Evolutionary conservation across 2,329 filamentous ascomycete species (phyloP), one percentile per base, ranked within the genome.

Genomic region (Lasiodiplodia sp.): DNA sequence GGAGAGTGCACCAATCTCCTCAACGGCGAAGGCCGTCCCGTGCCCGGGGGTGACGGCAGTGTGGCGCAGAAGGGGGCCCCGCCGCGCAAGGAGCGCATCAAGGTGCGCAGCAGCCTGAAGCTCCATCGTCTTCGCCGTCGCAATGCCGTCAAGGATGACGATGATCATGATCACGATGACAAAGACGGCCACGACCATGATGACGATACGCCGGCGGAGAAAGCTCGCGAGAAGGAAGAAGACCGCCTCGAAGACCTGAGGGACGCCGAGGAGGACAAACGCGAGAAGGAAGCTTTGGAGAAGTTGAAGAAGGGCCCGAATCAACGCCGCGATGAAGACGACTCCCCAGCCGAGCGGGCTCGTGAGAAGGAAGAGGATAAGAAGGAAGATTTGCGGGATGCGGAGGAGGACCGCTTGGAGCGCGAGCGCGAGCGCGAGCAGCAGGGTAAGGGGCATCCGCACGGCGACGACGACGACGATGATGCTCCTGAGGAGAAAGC

Each of bases 401-500:
- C 56, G 7, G 34, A 58, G 37, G 37, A 60, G 57, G 34, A 38
- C 62, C 40, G 64, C 47, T 55, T 40, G 28, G 64, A 57, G 51
- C 38, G 64, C 6, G 37, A 38, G 28, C 38, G 28, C 37, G 52
- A 60, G 57, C 31, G 53, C 23, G 64, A 28, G 23, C 7, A 34
- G 10, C 11, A 53, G 51, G 23, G 12, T 12, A 18, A 56, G 53
- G 53, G 53, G 7, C 28, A 18, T 18, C 21, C 28, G 4, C 28
- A 3, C 28, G 14, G 18, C 31, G 34, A 56, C 3, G 7, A 34
- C 16, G 53, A 56, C n/a, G 31, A 21, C 7, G 53, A 56, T 12
- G 31, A 38, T 4, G n/a, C 28, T 4, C 16, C 28, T 4, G 31
- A 37, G 1, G 53, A 56, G 23, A 28, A 4, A 11, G 51, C 21